Base-by-base conservation (phyloP, 495 filamentous ascomycete genomes). In the Penicillium malachiteum region DNA sequence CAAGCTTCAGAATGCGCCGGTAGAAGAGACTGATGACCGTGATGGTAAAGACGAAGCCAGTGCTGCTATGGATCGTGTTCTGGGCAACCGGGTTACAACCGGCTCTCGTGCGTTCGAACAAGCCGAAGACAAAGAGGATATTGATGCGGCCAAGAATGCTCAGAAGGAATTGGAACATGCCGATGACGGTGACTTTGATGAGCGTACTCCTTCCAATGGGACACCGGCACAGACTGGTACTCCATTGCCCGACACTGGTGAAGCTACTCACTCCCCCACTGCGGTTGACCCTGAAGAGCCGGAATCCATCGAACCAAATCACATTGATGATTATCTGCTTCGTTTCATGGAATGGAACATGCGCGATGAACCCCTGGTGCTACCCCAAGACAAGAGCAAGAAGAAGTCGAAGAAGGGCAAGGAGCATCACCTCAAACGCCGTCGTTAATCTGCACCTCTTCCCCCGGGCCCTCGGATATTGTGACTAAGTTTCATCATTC, bases 51-150 rank as follows among this genome's bases (percentile, higher is more conserved):
- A 90, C 56, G 85, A 84, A 26, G 87, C 86, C 12, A 87, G 84
- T 45, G 85, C 84, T 16, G 93, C 92, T 26, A 93, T 97, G 84
- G 92, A 97, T 58, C 79, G 88, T 3, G 87, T 96, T 10, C 81
- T 97, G 3, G 88, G 87, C 32, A 78, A 73, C 44, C 76, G 75
- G 6, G 75, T 78, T 31, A 60, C 71, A 0, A 81, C 79, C 18
- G 80, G 80, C 14, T 75, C 73, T 30, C 81, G 85, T 9, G 89
- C 88, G 0, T 84, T 97, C 32, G 90, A 93, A 57, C 85, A 87
- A 55, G 95, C 89, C 9, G 95, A 99, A 70, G 95, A 99, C 63
- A 80, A 82, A 45, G 95, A 99, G 68, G 95, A 99, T 69, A 89
- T 88, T 7, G 84, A 82, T 16, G 95, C 95, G 0, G 95, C 94